A percentile compares a stretch with the other conserved stretches of the same genome.
Evolutionary conservation across 352 stramenopile species (phyloP).

Genomic region (Phytophthora rubi): DNA sequence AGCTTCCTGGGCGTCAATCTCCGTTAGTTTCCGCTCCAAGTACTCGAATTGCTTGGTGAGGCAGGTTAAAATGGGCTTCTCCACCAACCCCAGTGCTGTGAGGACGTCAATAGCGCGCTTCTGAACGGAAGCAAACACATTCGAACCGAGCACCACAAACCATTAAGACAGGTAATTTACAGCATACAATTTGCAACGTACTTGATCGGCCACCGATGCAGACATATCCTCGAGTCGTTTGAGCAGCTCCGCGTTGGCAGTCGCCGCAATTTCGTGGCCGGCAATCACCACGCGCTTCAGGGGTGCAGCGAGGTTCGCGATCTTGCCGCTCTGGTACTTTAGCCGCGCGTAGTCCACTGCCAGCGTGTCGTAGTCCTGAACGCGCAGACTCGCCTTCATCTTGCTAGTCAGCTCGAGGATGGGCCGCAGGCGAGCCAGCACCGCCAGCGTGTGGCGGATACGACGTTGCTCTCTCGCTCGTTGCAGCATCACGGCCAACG

Average conservation of each 20-base stretch:
- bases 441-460: conserved; percentile 76
- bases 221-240: conserved; percentile 68
- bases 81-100: conserved; percentile 57
- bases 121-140: conserved; percentile 23
- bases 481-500: conserved; percentile 80
- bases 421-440: conserved; percentile 69
- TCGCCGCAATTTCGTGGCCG: conserved; percentile 64
- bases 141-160: background rate
- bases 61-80: conserved; percentile 74
- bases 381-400: conserved; percentile 73
- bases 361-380: conserved; percentile 75
- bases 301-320: conserved; percentile 49
- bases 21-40: conserved; percentile 53
- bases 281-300: conserved; percentile 65
- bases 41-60: conserved; percentile 75
- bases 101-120: conserved; percentile 70
- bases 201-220: conserved; percentile 65
- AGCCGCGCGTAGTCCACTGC: conserved; percentile 75
- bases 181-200: conserved; percentile 12
- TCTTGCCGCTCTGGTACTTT: conserved; percentile 71
- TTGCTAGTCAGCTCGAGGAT: conserved; percentile 80
- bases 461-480: conserved; percentile 76
- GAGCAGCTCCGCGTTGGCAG: conserved; percentile 68
- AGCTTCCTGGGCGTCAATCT: conserved; percentile 36
- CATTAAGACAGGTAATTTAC: no score